These are phyloP conservation scores for Phlebiopsis flavidoalba DNA, from an alignment of 768 basidiomycete genomes.

Conservation along the genomic window DNA sequence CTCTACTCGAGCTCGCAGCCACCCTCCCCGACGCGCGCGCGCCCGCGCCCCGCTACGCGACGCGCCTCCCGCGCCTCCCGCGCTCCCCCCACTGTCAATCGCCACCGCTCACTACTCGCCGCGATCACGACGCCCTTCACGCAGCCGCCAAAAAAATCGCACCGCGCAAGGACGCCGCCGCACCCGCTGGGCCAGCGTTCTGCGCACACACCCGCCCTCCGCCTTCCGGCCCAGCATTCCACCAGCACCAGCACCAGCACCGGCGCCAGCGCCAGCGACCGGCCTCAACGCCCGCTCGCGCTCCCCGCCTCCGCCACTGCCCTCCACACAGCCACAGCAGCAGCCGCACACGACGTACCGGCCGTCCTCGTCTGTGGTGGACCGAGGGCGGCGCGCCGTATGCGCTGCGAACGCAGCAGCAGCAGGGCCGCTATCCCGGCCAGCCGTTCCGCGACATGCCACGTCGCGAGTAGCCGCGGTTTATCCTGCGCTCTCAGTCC, in stretches of 20 bases:
- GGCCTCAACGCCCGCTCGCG: no score
- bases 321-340: not conserved
- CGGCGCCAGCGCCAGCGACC: not conserved
- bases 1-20: conserved; percentile 25
- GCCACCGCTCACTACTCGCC: no score
- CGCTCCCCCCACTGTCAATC: no score
- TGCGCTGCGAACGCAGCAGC: not conserved
- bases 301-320: not conserved
- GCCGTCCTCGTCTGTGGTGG: not conserved
- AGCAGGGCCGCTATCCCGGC: not conserved
- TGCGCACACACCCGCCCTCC: conserved; percentile 43
- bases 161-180: conserved; percentile 72
- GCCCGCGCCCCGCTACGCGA: conserved; percentile 27
- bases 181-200: conserved; percentile 64
- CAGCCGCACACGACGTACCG: not conserved
- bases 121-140: conserved; percentile 39
- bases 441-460: not conserved
- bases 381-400: not conserved
- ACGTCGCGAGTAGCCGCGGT: not conserved
- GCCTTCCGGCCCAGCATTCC: conserved; percentile 23
- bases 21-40: conserved; percentile 26
- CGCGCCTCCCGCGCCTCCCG: conserved; percentile 36
- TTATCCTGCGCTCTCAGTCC: not conserved
- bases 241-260: conserved; percentile 1
- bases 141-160: conserved; percentile 72